These are phyloP conservation scores for Spergularia azorica DNA, from an alignment of 179 eudicot genomes.

Conservation along the genomic window DNA sequence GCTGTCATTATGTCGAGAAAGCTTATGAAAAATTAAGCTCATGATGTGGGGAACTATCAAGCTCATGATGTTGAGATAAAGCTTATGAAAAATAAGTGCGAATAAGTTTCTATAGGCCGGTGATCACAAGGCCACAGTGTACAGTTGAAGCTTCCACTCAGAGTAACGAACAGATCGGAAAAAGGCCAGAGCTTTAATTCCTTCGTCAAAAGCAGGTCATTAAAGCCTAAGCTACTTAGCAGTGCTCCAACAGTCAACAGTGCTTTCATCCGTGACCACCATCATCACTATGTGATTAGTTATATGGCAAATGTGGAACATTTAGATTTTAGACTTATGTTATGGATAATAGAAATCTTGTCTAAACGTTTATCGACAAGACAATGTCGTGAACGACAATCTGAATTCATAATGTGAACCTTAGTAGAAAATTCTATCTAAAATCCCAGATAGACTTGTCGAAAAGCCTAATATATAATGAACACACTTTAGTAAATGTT, in stretches of 20 bases:
- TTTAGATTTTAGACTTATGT: too few relatives aligned
- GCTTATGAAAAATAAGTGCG: not conserved
- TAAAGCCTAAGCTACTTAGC: not conserved
- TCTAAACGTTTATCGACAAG: too few relatives aligned
- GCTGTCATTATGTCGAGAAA: conserved; percentile 7
- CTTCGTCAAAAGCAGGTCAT: not conserved
- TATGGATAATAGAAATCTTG: too few relatives aligned
- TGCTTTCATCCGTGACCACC: not conserved
- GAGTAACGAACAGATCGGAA: not conserved
- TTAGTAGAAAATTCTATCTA: too few relatives aligned
- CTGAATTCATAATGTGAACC: too few relatives aligned
- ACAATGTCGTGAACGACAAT: too few relatives aligned
- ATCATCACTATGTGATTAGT: not conserved
- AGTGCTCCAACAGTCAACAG: not conserved
- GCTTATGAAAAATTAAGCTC: not conserved
- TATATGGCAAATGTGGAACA: not conserved
- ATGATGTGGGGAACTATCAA: not conserved
- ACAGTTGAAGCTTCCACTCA: not conserved
- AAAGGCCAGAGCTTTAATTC: not conserved
- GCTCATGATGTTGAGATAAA: not conserved
- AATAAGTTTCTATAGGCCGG: not conserved
- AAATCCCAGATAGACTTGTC: too few relatives aligned
- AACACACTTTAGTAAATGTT: too few relatives aligned
- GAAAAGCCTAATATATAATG: too few relatives aligned
- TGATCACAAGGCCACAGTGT: not conserved